A percentile compares a stretch with the other conserved stretches of the same genome.
Evolutionary conservation across 1,284 basidiomycete genomes (phyloP).

Genomic region (Volvariella volvacea): DNA sequence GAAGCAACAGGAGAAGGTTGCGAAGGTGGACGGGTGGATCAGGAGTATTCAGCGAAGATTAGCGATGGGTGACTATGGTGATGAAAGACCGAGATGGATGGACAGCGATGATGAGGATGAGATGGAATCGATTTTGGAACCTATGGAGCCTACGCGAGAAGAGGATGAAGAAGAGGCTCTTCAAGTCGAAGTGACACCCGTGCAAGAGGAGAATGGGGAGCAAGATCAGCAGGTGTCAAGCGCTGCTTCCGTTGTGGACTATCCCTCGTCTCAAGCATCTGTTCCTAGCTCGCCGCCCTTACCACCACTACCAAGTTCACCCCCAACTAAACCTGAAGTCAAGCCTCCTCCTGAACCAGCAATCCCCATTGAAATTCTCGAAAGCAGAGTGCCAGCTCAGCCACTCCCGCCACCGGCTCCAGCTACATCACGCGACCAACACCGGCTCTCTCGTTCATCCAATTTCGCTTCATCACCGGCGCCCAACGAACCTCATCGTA

Average conservation of each 20-base stretch:
- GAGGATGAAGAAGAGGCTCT: constrained; percentile 25
- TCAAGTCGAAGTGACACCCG: background rate
- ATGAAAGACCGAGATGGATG: constrained; percentile 45
- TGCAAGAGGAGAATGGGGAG: constrained; percentile 5
- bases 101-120: constrained; percentile 36
- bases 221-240: background rate
- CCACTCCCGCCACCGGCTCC: too few species aligned
- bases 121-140: constrained; percentile 15
- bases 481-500: constrained; percentile 24
- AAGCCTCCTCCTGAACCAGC: constrained; percentile 16
- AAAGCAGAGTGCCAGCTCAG: constrained; percentile 29
- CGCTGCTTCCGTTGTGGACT: background rate
- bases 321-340: constrained; percentile 23
- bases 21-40: constrained; percentile 80
- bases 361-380: constrained; percentile 23
- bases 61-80: constrained; percentile 51
- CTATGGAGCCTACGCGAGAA: constrained; percentile 3
- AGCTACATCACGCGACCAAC: constrained; percentile 11
- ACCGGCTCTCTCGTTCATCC: constrained; percentile 14
- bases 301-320: constrained; percentile 13
- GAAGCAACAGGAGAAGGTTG: constrained; percentile 60
- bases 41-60: constrained; percentile 61
- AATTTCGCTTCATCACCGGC: constrained; percentile 16
- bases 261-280: background rate
- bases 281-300: background rate